Percentiles rank a stretch among this genome's conserved stretches.
These are phyloP conservation scores for Aotearoamyces nothofagi DNA, from an alignment of 2,329 filamentous ascomycete species.

Conservation along the genomic window DNA sequence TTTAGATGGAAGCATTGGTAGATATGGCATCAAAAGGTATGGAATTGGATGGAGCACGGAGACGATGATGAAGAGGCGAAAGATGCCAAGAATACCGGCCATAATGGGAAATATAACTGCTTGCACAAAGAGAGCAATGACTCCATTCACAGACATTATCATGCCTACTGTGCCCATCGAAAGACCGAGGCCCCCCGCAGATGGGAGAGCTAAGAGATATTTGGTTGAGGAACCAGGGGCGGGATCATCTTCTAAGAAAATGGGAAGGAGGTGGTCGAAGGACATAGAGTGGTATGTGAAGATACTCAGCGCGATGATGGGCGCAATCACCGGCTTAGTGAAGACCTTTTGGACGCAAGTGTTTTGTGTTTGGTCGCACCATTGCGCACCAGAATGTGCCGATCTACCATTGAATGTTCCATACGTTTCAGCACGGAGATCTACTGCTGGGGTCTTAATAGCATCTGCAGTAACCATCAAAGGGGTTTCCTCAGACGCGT, in stretches of 20 bases:
- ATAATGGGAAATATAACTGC: slow-evolving; percentile 44
- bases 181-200: slow-evolving; percentile 47
- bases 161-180: slow-evolving; percentile 46
- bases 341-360: slow-evolving; percentile 28
- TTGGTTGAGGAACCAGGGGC: slow-evolving; percentile 14
- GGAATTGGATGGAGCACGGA: slow-evolving; percentile 44
- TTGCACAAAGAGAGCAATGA: slow-evolving; percentile 43
- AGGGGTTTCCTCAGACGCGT: slow-evolving; percentile 42
- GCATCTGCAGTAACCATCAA: slow-evolving; percentile 62
- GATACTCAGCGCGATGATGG: slow-evolving; percentile 71
- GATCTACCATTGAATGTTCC: slow-evolving; percentile 43
- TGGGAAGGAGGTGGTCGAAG: slow-evolving; percentile 81
- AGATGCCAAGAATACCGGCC: slow-evolving; percentile 41
- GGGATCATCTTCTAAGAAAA: slow-evolving; percentile 75
- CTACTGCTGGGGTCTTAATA: slow-evolving; percentile 55
- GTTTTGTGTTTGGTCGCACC: slow-evolving; percentile 17
- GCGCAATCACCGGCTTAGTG: slow-evolving; percentile 51
- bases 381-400: slow-evolving; percentile 8
- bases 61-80: slow-evolving; percentile 38
- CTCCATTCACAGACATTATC: slow-evolving; percentile 42
- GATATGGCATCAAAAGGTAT: slow-evolving; percentile 42
- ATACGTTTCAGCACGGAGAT: slow-evolving; percentile 65
- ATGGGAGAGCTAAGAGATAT: too few relatives aligned
- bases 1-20: slow-evolving; percentile 37
- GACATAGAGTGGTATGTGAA: slow-evolving; percentile 95